Evolutionary conservation across 805 yeast species (phyloP), one percentile per base, ranked within the genome.

Genomic region (Ogataea parapolymorpha): DNA sequence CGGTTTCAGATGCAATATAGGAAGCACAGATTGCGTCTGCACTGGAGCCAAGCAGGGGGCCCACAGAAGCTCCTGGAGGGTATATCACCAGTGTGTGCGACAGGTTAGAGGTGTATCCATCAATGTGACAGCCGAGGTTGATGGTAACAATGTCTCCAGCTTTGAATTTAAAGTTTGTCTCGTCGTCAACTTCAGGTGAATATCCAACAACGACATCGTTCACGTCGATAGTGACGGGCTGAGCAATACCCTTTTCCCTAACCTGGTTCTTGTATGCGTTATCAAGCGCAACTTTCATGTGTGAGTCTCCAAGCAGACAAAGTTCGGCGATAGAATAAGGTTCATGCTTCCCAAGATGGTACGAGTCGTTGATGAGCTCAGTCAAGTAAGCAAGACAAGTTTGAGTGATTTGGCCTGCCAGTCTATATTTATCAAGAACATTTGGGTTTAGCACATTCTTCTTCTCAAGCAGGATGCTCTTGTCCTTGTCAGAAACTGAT

Each of bases 1-100:
- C 81, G 6, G 96, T 80, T 62, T 91, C 96, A 37, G 80, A 78
- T 16, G 98, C 97, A 56, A 90, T 75, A 62, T 85, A 89, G 17
- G 93, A 74, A 24, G 97, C 99, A 53, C 88, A 81, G 32, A 85
- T 66, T 14, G 95, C 91, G 65, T 93, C 97, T 13, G 98, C 96
- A 51, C 82, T 78, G 43, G 79, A 64, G 9, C 97, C 97, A 46
- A 84, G 69, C 44, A 85, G 70, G 11, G 99, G 98, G 26, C 88
- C 93, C 14, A 75, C 63, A 15, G 39, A 36, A 24, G 44, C 36
- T 26, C 80, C 82, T 24, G 80, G 79, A 38, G 95, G 95, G 54
- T 79, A 85, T 39, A 89, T 80, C 23, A 89, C 93, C 48, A 88
- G 58, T 2, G 97, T 90, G 64, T 93, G 99, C 22, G 95, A 79